A percentile compares a stretch with the other conserved stretches of the same genome.
Evolutionary conservation across 164 flowering plant genomes (phyloP).

Genomic region (Aristolochia californica): DNA sequence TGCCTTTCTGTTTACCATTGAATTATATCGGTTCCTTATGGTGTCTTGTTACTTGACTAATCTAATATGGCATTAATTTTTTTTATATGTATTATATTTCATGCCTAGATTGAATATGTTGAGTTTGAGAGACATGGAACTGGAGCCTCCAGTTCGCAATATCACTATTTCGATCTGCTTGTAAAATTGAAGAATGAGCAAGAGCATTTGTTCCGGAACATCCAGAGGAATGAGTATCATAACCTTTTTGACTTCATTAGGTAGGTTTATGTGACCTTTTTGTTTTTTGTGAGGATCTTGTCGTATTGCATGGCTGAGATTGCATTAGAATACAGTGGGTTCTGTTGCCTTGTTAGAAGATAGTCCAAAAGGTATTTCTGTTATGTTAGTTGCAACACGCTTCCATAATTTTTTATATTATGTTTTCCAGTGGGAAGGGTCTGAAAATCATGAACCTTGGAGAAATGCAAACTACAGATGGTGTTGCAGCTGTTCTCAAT

Average conservation of each 20-base stretch:
- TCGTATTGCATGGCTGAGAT: no score
- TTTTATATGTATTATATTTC: background rate
- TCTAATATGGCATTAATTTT: background rate
- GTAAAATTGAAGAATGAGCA: slow-evolving; percentile 73
- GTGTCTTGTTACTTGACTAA: no score
- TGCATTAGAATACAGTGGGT: background rate
- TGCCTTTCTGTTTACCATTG: background rate
- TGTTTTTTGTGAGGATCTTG: background rate
- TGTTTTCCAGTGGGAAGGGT: slow-evolving; percentile 53
- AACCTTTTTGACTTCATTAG: slow-evolving; percentile 77
- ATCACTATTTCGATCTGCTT: slow-evolving; percentile 86
- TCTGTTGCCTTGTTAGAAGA: no score
- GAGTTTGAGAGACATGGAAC: slow-evolving; percentile 97
- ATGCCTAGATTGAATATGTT: slow-evolving; percentile 78
- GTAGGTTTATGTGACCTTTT: slow-evolving; percentile 19
- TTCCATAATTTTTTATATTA: background rate
- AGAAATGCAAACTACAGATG: slow-evolving; percentile 35
- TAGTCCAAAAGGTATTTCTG: no score
- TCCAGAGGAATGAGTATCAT: slow-evolving; percentile 90
- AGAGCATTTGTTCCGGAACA: slow-evolving; percentile 89
- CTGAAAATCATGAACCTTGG: slow-evolving; percentile 80
- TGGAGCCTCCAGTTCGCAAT: slow-evolving; percentile 82
- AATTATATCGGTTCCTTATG: background rate
- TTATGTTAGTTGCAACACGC: no score
- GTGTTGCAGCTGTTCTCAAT: slow-evolving; percentile 59